Conservation (phyloP, 2,329 filamentous ascomycete species). For the Xylariomycetidae sp. region DNA sequence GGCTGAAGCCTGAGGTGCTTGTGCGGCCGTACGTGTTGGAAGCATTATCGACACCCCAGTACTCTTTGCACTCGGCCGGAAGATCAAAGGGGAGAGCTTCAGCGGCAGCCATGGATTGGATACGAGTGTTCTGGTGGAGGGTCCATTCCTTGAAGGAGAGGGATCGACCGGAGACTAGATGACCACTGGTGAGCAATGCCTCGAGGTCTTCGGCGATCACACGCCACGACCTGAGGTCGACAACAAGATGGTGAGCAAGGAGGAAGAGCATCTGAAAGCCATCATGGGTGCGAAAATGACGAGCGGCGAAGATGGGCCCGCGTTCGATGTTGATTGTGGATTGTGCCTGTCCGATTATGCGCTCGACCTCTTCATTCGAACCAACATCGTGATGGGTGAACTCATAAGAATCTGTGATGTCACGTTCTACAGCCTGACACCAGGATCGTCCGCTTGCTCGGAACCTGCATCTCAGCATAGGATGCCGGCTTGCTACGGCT, state of each 20-base stretch:
- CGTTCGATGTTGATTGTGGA: constrained; percentile 41
- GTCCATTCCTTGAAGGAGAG: constrained; percentile 48
- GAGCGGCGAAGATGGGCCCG: constrained; percentile 46
- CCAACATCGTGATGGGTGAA: constrained; percentile 38
- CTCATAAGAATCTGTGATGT: constrained; percentile 37
- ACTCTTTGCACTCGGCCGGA: constrained; percentile 35
- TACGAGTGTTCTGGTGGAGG: constrained; percentile 37
- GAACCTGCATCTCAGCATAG: constrained; percentile 48
- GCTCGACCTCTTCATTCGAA: constrained; percentile 36
- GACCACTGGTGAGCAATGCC: constrained; percentile 40
- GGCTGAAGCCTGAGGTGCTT: constrained; percentile 35
- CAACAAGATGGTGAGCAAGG: constrained; percentile 46
- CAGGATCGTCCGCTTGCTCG: constrained; percentile 33
- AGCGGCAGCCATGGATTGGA: constrained; percentile 22
- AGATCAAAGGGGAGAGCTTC: constrained; percentile 35
- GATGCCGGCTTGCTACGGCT: constrained; percentile 44
- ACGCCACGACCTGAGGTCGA: constrained; percentile 48
- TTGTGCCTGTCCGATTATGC: constrained; percentile 37
- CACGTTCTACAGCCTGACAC: constrained; percentile 40
- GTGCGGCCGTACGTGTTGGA: constrained; percentile 44
- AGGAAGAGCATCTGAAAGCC: constrained; percentile 44
- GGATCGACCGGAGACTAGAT: constrained; percentile 37
- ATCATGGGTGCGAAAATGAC: constrained; percentile 42
- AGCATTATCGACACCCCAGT: constrained; percentile 42
- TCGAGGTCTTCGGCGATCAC: constrained; percentile 47